Evolutionary conservation across 495 filamentous ascomycete genomes (phyloP).

Genomic region (Glonium stellatum): DNA sequence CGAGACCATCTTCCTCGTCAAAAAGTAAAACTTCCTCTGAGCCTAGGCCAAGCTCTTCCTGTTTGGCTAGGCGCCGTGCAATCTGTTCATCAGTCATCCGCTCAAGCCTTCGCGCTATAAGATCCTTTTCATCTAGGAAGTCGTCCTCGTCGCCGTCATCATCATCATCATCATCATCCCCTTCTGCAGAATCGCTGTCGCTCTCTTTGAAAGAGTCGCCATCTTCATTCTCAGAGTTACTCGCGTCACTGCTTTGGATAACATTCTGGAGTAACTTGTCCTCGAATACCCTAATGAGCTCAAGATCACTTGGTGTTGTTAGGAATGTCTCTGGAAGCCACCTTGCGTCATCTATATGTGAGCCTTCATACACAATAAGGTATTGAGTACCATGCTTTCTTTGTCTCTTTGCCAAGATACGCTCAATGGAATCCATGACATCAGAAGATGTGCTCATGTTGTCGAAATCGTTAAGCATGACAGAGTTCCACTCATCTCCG

Average conservation of each 20-base stretch:
- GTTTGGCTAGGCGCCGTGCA: slow-evolving; percentile 54
- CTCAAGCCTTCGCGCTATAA: slow-evolving; percentile 27
- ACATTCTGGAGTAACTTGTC: neutral
- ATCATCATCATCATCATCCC: slow-evolving; percentile 37
- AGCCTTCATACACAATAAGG: slow-evolving; percentile 43
- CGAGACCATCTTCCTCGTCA: slow-evolving; percentile 34
- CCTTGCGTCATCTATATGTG: slow-evolving; percentile 41
- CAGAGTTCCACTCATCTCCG: slow-evolving; percentile 36
- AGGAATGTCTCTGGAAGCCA: slow-evolving; percentile 42
- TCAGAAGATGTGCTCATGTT: slow-evolving; percentile 39
- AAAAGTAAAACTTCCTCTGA: slow-evolving; percentile 52
- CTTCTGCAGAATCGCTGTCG: slow-evolving; percentile 31
- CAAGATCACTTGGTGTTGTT: slow-evolving; percentile 19
- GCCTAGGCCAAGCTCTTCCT: slow-evolving; percentile 59
- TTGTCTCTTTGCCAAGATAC: slow-evolving; percentile 39
- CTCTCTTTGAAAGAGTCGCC: slow-evolving; percentile 38
- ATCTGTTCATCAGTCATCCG: slow-evolving; percentile 51
- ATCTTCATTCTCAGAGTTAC: slow-evolving; percentile 32
- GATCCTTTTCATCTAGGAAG: slow-evolving; percentile 33
- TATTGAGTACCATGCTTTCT: slow-evolving; percentile 45
- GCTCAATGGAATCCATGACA: slow-evolving; percentile 26
- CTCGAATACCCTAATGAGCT: slow-evolving; percentile 40
- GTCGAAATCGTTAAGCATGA: slow-evolving; percentile 42
- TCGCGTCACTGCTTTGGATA: neutral
- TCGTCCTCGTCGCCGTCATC: slow-evolving; percentile 40